Evolutionary conservation across 2,329 filamentous ascomycete genomes (phyloP), one percentile per base, ranked within the genome.

Genomic region (Beauveria bassiana): DNA sequence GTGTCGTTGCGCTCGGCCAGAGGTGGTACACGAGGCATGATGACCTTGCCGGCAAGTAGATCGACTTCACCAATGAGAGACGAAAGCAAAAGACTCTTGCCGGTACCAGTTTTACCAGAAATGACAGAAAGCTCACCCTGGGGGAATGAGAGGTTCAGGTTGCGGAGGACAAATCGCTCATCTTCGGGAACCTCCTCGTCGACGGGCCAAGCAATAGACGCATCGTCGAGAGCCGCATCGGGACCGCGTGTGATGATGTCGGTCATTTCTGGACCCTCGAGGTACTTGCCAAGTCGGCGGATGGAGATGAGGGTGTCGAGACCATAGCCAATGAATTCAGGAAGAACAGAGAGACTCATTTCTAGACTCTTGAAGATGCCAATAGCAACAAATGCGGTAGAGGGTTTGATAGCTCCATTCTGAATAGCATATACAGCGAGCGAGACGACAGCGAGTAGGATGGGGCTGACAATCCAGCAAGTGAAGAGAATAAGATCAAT

Each of bases 301-400:
- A 89, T 73, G 9, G 88, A 91, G n/a, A 93, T 82, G 71, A 85
- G 84, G 0, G 88, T 87, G 67, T 95, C 90, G 28, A 93, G 77
- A 1, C 83, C 77, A 63, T 88, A 82, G 0, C 88, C 88, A 0
- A 88, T 86, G 46, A 92, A 76, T 69, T 93, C 89, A 0, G 90
- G 90, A 18, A 95, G 75, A 47, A 89, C 78, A 0, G 86, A 86
- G 1, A 95, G 74, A 0, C 87, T 86, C 24, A 86, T 78, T 69
- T 95, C 90, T 24, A 95, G 79, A n/a, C 84, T 81, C 63, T 83
- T 84, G 72, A 95, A 91, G 51, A 93, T 80, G 10, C 87, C 85
- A 43, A 93, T 85, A 31, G 88, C 87, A 28, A 91, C 91, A 66
- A 95, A 95, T 2, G 90, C 90, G 12, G 93, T 81, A 0, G 89